Percentiles rank a stretch among this genome's conserved stretches.
Evolutionary conservation across 2,329 filamentous ascomycete species (phyloP).

Genomic region (Chaetomium globosum): DNA sequence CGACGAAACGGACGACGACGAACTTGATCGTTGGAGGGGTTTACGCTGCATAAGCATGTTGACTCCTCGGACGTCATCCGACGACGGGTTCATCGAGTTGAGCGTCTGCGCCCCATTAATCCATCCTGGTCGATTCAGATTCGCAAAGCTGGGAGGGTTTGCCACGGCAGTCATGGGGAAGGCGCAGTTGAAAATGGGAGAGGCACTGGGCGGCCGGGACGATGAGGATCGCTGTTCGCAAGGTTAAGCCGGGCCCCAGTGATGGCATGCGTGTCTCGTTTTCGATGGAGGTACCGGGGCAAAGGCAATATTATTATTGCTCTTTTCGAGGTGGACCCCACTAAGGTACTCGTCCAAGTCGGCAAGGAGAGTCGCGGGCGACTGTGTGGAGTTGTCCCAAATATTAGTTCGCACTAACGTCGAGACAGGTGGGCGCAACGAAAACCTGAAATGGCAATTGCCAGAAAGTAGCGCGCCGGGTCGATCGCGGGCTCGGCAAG

Average conservation of each 20-base stretch:
- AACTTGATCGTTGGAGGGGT: conserved; percentile 82
- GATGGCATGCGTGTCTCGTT: conserved; percentile 27
- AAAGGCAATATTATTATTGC: conserved; percentile 24
- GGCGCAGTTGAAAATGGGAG: conserved; percentile 30
- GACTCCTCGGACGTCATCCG: conserved; percentile 73
- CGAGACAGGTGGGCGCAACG: conserved; percentile 21
- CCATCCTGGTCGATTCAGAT: conserved; percentile 68
- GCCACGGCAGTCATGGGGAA: conserved; percentile 69
- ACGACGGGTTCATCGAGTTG: conserved; percentile 67
- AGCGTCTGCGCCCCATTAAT: conserved; percentile 57
- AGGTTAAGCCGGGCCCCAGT: conserved; percentile 17
- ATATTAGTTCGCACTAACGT: conserved; percentile 33
- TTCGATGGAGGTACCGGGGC: conserved; percentile 13
- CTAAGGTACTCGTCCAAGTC: conserved; percentile 22
- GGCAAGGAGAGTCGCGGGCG: conserved; percentile 26
- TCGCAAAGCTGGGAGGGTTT: conserved; percentile 64
- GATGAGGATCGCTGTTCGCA: conserved; percentile 24
- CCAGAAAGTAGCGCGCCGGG: conserved; percentile 16
- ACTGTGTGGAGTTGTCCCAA: conserved; percentile 27
- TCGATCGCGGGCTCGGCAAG: neutral
- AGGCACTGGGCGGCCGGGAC: conserved; percentile 33
- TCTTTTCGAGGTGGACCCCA: conserved; percentile 21
- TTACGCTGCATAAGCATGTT: conserved; percentile 86
- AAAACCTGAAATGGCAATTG: conserved; percentile 24
- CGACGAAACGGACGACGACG: conserved; percentile 81